Conservation (phyloP, 257 asterid genomes). For the Paulownia fortunei region DNA sequence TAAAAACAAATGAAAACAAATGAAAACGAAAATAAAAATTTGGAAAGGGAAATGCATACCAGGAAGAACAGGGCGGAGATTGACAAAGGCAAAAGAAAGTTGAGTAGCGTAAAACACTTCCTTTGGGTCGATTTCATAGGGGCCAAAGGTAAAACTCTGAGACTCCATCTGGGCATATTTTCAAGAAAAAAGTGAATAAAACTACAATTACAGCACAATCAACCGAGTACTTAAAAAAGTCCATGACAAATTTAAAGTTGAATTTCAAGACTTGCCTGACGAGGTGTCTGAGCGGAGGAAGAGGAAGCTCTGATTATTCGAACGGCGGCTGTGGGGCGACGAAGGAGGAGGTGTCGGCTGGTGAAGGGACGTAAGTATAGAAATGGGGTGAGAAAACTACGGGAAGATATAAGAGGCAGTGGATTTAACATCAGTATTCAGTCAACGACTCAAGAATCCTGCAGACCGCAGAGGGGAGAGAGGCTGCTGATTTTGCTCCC, state of each 20-base stretch:
- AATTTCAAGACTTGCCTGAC: conserved; percentile 14
- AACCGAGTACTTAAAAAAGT: neutral
- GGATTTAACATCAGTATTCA: conserved; percentile 36
- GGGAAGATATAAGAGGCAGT: conserved; percentile 17
- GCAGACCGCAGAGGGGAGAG: neutral
- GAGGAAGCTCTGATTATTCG: conserved; percentile 12
- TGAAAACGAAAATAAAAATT: neutral
- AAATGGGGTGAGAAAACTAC: conserved; percentile 19
- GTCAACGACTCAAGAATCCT: too few species aligned
- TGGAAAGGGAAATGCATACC: conserved; percentile 42
- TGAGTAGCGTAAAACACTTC: conserved; percentile 67
- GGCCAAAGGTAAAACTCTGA: conserved; percentile 57
- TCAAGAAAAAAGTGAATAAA: conserved; percentile 5
- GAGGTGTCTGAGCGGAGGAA: neutral
- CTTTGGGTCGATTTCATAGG: conserved; percentile 54
- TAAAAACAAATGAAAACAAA: too few species aligned
- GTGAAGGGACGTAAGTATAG: conserved; percentile 12
- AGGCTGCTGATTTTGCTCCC: too few species aligned
- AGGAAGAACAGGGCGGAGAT: conserved; percentile 77
- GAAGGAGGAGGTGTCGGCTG: conserved; percentile 17
- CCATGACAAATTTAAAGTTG: too few species aligned
- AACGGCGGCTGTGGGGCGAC: neutral
- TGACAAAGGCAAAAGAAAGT: conserved; percentile 71
- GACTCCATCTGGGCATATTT: conserved; percentile 50
- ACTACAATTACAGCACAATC: neutral